A percentile compares a stretch with the other conserved stretches of the same genome.
These are phyloP conservation scores for Ustulina deusta DNA, from an alignment of 2,329 filamentous ascomycete genomes.

Conservation along the genomic window DNA sequence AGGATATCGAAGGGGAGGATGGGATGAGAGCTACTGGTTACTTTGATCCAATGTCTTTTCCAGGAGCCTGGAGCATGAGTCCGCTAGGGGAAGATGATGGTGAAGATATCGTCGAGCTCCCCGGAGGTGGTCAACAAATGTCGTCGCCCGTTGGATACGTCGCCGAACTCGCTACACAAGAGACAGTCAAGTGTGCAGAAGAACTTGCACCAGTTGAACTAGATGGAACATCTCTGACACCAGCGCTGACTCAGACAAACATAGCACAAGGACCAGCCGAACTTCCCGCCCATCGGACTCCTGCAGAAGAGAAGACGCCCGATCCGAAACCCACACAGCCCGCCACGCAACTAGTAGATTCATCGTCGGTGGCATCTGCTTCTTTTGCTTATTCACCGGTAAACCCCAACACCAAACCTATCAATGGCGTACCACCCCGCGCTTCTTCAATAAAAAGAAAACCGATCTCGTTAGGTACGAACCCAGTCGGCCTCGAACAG, in stretches of 20 bases:
- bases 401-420: slow-evolving; percentile 24
- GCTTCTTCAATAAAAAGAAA: background rate
- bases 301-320: slow-evolving; percentile 38
- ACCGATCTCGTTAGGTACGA: slow-evolving; percentile 28
- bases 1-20: slow-evolving; percentile 44
- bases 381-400: slow-evolving; percentile 48
- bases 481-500: slow-evolving; percentile 14
- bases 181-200: slow-evolving; percentile 50
- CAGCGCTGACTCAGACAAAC: slow-evolving; percentile 33
- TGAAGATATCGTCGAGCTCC: slow-evolving; percentile 51
- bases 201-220: slow-evolving; percentile 51
- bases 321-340: slow-evolving; percentile 16
- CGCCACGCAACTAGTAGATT: slow-evolving; percentile 37
- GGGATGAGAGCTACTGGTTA: slow-evolving; percentile 54
- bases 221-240: slow-evolving; percentile 43
- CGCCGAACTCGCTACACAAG: slow-evolving; percentile 48
- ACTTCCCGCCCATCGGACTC: slow-evolving; percentile 42
- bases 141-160: slow-evolving; percentile 47
- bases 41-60: slow-evolving; percentile 66
- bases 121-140: slow-evolving; percentile 33
- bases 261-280: slow-evolving; percentile 40
- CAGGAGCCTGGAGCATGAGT: slow-evolving; percentile 61
- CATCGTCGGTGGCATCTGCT: slow-evolving; percentile 48
- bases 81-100: slow-evolving; percentile 58
- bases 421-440: slow-evolving; percentile 2